Evolutionary conservation across 2,329 filamentous ascomycete species (phyloP), one percentile per base, ranked within the genome.

Genomic region (Diplodia mutila): DNA sequence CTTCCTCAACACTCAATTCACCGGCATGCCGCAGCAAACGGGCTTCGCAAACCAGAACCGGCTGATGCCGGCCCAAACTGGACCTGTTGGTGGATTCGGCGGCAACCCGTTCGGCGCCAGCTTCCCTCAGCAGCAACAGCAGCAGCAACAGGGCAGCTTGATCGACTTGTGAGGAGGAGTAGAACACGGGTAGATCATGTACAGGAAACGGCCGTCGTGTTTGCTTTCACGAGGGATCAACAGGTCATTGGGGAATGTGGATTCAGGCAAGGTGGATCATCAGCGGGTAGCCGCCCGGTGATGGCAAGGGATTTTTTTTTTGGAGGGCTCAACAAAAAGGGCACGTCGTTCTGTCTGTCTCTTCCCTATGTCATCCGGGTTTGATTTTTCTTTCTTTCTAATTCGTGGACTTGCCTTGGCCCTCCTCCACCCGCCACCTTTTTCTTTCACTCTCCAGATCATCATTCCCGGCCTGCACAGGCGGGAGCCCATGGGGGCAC

Each of bases 1-100:
- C 0, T 99, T 98, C 82, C 82, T 97, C 73, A 87, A 89, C 69
- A 88, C 89, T 69, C 93, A 96, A 77, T 95, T 90, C 74, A 97
- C 92, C 0, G 93, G 93, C 2, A 75, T 83, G 70, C 84, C 84
- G 39, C 81, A 83, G 69, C 82, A 85, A 65, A 71, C 68, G 48
- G 73, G 72, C 27, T 71, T 72, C 61, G 67, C 70, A 34, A 73
- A 75, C 69, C 73, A 75, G 70, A 80, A 78, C 67, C 75, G 78
- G 53, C 72, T 82, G 74, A 75, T 78, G 73, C 84, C 84, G 11
- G 81, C 83, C 21, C 83, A 85, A 72, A 86, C 84, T 14, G 85
- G 84, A 4, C 83, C 83, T 18, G 83, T 79, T 4, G 78, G 77
- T 63, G 79, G 76, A 54, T 82, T 79, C 72, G 77, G 68, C 74